phyloP scores from a whole-genome alignment of 106 monocot species.

The Dactylorhiza incarnata region DNA sequence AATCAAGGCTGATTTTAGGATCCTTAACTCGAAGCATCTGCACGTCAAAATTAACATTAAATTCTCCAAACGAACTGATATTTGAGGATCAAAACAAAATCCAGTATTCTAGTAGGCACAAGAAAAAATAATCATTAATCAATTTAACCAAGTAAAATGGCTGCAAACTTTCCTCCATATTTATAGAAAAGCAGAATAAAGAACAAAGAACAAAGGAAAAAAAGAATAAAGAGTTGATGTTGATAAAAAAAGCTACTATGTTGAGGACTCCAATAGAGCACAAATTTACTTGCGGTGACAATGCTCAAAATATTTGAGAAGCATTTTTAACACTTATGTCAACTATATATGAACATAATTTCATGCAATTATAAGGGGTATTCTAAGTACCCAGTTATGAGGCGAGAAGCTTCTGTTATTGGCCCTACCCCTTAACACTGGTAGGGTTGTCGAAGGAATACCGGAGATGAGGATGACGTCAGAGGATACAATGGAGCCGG shows the following conservation, averaged over 20 bases:
- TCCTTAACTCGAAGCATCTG: slow-evolving; percentile 96
- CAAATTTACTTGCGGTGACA: not conserved
- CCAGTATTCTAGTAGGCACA: not conserved
- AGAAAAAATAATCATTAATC: not conserved
- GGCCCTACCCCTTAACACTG: too few species aligned
- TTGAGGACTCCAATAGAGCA: not conserved
- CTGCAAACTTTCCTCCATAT: not conserved
- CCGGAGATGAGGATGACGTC: too few species aligned
- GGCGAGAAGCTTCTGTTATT: too few species aligned
- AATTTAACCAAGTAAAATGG: not conserved
- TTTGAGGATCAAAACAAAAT: not conserved
- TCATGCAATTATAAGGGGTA: not conserved
- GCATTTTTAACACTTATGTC: not conserved
- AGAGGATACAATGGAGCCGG: too few species aligned
- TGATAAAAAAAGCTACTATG: not conserved
- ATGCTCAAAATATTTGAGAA: not conserved
- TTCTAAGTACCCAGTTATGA: not conserved
- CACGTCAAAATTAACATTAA: slow-evolving; percentile 17
- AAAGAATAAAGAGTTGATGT: not conserved
- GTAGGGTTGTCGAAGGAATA: too few species aligned
- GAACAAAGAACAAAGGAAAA: not conserved
- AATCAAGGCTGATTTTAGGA: slow-evolving; percentile 91
- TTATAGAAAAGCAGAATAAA: not conserved
- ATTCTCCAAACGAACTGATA: not conserved
- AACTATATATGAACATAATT: not conserved